These are phyloP conservation scores for Penicillium paxilli DNA, from an alignment of 495 filamentous ascomycete genomes.

Conservation along the genomic window DNA sequence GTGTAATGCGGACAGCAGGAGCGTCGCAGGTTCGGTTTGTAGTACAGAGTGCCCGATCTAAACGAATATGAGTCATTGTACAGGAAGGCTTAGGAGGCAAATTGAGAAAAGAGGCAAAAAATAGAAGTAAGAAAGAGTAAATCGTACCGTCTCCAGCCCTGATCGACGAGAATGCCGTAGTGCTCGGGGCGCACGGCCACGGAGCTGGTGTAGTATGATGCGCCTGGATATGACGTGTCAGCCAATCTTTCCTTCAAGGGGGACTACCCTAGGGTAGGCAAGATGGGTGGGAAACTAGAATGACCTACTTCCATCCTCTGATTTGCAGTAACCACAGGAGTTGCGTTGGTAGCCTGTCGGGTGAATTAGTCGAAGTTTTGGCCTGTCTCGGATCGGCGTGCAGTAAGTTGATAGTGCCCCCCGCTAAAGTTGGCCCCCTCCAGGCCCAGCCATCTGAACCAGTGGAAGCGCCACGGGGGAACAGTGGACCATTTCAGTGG, in stretches of 20 bases:
- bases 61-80: conserved; percentile 19
- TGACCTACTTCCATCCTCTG: conserved; percentile 51
- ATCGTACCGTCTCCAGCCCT: conserved; percentile 81
- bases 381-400: conserved; percentile 1
- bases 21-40: conserved; percentile 79
- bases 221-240: conserved; percentile 56
- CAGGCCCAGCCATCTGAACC: conserved; percentile 22
- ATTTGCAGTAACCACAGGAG: conserved; percentile 59
- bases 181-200: conserved; percentile 64
- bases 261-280: conserved; percentile 2
- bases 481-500: conserved; percentile 37
- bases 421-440: conserved; percentile 5
- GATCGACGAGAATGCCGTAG: conserved; percentile 81
- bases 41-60: conserved; percentile 78
- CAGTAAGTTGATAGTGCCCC: conserved; percentile 7
- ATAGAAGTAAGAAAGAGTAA: not conserved
- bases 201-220: conserved; percentile 77
- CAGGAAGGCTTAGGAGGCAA: not conserved
- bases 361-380: conserved; percentile 14
- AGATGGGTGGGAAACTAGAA: no score
- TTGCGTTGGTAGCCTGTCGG: conserved; percentile 49
- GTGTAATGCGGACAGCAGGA: conserved; percentile 98
- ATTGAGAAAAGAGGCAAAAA: not conserved
- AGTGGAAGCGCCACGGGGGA: conserved; percentile 45
- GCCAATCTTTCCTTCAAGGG: conserved; percentile 6